These are phyloP conservation scores for Vigna unguiculata DNA, from an alignment of 306 rosid genomes.

Conservation along the genomic window DNA sequence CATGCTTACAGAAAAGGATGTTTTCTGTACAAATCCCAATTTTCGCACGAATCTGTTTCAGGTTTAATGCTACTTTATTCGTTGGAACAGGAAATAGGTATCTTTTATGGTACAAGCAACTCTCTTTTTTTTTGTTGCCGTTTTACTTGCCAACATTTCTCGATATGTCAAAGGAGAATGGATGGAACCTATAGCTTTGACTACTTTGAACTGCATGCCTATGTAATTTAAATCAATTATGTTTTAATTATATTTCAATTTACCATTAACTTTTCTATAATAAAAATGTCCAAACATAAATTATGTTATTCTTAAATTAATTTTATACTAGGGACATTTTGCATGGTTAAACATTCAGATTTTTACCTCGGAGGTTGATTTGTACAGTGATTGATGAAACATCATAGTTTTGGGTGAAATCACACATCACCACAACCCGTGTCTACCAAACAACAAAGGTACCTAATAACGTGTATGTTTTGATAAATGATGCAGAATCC, in stretches of 20 bases:
- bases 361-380: background rate
- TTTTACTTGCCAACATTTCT: background rate
- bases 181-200: too few species aligned
- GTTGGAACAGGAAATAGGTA: background rate
- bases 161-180: background rate
- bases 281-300: too few species aligned
- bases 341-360: too few species aligned
- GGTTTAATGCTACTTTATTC: background rate
- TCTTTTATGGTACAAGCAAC: background rate
- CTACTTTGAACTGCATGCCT: too few species aligned
- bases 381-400: background rate
- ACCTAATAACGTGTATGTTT: background rate
- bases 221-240: too few species aligned
- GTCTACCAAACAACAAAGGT: background rate
- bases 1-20: conserved; percentile 4
- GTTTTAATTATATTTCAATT: too few species aligned
- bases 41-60: conserved; percentile 6
- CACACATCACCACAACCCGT: background rate
- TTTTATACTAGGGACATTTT: too few species aligned
- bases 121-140: background rate
- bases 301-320: too few species aligned
- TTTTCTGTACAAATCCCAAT: conserved; percentile 26
- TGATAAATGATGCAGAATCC: background rate
- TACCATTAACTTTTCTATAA: too few species aligned
- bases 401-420: background rate